A percentile compares a stretch with the other conserved stretches of the same genome.
Evolutionary conservation across 768 basidiomycete species (phyloP).

Genomic region (Phaffia tasmanica): DNA sequence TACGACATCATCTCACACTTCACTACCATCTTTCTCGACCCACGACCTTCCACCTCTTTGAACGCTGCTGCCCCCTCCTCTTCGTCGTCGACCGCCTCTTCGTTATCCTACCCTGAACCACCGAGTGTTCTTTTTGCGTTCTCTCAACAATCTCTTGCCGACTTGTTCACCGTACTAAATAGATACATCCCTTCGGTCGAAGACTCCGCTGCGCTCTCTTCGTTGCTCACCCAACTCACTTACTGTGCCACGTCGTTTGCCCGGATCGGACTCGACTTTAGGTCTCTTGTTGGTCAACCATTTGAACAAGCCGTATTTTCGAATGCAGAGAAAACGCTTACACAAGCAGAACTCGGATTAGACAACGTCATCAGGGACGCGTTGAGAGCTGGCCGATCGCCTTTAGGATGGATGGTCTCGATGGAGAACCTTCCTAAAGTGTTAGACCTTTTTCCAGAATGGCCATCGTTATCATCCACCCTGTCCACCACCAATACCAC

Average conservation of each 20-base stretch:
- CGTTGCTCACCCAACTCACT: constrained; percentile 80
- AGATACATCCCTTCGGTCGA: constrained; percentile 49
- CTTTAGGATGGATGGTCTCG: constrained; percentile 31
- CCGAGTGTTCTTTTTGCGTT: constrained; percentile 54
- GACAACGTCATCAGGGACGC: constrained; percentile 29
- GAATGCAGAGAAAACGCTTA: constrained; percentile 40
- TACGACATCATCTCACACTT: constrained; percentile 87
- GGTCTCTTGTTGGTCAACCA: constrained; percentile 52
- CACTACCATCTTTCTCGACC: constrained; percentile 73
- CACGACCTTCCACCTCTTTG: neutral
- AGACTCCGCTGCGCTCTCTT: constrained; percentile 52
- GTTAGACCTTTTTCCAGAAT: neutral
- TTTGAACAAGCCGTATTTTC: constrained; percentile 55
- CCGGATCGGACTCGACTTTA: constrained; percentile 86
- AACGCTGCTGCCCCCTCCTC: neutral
- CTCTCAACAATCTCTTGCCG: constrained; percentile 41
- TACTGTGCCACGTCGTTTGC: constrained; percentile 88
- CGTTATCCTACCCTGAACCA: constrained; percentile 33
- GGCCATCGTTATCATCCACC: constrained; percentile 40
- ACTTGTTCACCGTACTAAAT: constrained; percentile 42
- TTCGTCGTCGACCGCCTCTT: constrained; percentile 1
- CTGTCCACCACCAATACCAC: constrained; percentile 5
- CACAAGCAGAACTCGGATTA: constrained; percentile 37
- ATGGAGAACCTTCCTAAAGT: constrained; percentile 27
- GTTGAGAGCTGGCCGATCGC: constrained; percentile 27